Evolutionary conservation across 495 filamentous ascomycete genomes (phyloP).

Genomic region (Podospora comata): DNA sequence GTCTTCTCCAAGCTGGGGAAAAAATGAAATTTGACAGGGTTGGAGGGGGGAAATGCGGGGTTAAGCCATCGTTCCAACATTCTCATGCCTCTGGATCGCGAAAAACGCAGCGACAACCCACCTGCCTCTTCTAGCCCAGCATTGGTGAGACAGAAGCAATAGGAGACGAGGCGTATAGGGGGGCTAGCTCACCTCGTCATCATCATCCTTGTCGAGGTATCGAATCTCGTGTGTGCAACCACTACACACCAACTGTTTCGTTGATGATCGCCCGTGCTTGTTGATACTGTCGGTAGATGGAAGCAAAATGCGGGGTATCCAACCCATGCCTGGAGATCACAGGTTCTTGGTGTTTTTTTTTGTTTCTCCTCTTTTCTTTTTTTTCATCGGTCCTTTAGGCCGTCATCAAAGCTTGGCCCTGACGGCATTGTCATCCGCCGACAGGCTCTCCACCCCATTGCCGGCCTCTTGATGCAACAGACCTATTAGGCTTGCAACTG

Average conservation of each 20-base stretch:
- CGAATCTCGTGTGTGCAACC: neutral
- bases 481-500: slow-evolving; percentile 4
- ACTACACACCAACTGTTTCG: neutral
- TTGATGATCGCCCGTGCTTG: neutral
- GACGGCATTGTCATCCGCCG: slow-evolving; percentile 18
- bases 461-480: slow-evolving; percentile 10
- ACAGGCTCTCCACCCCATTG: slow-evolving; percentile 9
- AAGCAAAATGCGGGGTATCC: slow-evolving; percentile 20
- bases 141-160: neutral
- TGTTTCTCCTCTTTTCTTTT: neutral
- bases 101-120: slow-evolving; percentile 14
- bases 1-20: slow-evolving; percentile 8
- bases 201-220: neutral
- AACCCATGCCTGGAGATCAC: slow-evolving; percentile 1
- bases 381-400: slow-evolving; percentile 10
- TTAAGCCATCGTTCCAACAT: slow-evolving; percentile 5
- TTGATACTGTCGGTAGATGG: slow-evolving; percentile 15
- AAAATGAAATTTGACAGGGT: slow-evolving; percentile 10
- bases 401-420: slow-evolving; percentile 16
- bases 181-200: neutral
- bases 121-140: slow-evolving; percentile 23
- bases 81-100: slow-evolving; percentile 18
- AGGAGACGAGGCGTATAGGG: slow-evolving; percentile 12
- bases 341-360: neutral
- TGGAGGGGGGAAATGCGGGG: slow-evolving; percentile 13